Conservation (phyloP, 2,329 filamentous ascomycete genomes). For the Microcyclosporella mali region DNA sequence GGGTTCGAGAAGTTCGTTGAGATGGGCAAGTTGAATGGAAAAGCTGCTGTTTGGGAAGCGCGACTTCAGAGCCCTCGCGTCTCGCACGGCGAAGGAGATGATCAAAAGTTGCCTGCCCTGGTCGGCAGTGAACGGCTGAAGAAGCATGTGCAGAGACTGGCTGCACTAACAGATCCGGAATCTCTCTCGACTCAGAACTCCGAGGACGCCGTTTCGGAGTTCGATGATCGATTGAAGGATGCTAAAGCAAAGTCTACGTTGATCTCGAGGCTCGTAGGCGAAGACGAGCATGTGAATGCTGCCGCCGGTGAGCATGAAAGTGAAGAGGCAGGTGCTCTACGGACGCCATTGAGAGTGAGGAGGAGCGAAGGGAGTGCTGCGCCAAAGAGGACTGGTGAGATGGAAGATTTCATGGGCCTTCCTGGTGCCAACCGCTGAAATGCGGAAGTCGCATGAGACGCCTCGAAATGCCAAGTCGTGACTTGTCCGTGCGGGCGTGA, state of each 20-base stretch:
- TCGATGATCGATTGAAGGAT: constrained; percentile 80
- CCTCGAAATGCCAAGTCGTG: no score
- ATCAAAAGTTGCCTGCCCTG: constrained; percentile 5
- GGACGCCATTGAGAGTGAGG: constrained; percentile 15
- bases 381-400: constrained; percentile 27
- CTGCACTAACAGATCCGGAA: constrained; percentile 70
- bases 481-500: no score
- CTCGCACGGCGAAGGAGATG: background rate
- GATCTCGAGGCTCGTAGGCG: constrained; percentile 64
- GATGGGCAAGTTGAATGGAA: constrained; percentile 71
- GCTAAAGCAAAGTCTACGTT: constrained; percentile 80
- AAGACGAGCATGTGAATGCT: constrained; percentile 24
- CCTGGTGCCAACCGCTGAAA: constrained; percentile 1
- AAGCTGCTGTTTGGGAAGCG: constrained; percentile 76
- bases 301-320: background rate
- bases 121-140: constrained; percentile 57
- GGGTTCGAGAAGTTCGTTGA: constrained; percentile 89
- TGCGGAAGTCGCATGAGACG: no score
- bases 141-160: constrained; percentile 70
- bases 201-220: constrained; percentile 83
- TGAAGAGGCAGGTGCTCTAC: background rate
- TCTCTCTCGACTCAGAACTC: constrained; percentile 74
- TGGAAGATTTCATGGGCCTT: constrained; percentile 35
- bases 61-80: constrained; percentile 44
- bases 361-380: constrained; percentile 17